Evolutionary conservation across 225 moss, liverwort and hornwort species (phyloP), one percentile per base, ranked within the genome.

Genomic region (Physcomitrellopsis africana): DNA sequence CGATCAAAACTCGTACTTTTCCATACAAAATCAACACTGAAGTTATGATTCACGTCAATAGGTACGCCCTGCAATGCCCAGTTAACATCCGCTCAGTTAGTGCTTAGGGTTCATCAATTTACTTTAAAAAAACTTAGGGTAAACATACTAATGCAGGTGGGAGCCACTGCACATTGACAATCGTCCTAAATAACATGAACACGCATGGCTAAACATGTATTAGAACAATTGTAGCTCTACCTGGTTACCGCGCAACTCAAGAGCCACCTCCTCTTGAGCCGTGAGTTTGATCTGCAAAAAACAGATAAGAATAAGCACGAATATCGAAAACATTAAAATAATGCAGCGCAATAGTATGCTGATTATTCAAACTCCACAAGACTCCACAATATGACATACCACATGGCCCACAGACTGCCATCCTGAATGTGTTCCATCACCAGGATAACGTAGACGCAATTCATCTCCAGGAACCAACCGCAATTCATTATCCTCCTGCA

Each of bases 351-450:
- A 67, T 51, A 63, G 69, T 63, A 55, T 72, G 29, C 56, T 52
- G 27, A 49, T 0, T 41, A 44, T 13, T 59, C 47, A 29, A 64
- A 56, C 26, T 73, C 51, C 67, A 27, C 8, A 29, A 51, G 47
- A 23, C 65, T 66, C 43, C 77, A 32, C 56, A 70, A 22, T 9
- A 22, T 22, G 53, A 42, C 77, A 70, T 92, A 96, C 96, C 89
- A 99, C 95, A 72, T 99, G 97, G 11, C 97, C 97, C 72, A 99
- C 97, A 79, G 94, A 95, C 80, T 99, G 97, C 97, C 97, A 99
- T 72, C 93, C 95, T 67, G 94, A 90, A 71, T 95, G 93, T 46
- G 89, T 82, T 51, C 91, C 91, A 83, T 99, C 97, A 52, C 97
- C 97, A 41, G 86, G 81, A 70, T 83, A 95, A 20, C 94, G 90